These are phyloP conservation scores for Colletotrichum simmondsii DNA, from an alignment of 2,329 filamentous ascomycete genomes.

Conservation along the genomic window DNA sequence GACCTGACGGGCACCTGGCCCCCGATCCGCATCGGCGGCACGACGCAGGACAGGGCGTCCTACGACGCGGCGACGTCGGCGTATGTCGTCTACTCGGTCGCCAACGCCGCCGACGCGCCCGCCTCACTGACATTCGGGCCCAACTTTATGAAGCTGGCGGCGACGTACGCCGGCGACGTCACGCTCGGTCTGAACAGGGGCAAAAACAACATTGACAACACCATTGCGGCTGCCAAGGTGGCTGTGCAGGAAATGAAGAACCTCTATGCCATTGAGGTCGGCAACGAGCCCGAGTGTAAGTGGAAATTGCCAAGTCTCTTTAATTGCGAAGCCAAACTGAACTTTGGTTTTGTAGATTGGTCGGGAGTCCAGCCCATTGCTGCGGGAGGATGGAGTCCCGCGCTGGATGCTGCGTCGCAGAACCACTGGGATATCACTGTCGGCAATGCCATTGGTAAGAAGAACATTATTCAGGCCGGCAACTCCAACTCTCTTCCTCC, in stretches of 20 bases:
- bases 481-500: constrained; percentile 51
- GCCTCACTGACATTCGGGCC: constrained; percentile 61
- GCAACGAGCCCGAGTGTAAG: constrained; percentile 68
- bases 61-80: constrained; percentile 57
- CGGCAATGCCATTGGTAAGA: constrained; percentile 46
- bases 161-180: constrained; percentile 59
- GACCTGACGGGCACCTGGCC: constrained; percentile 61
- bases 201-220: constrained; percentile 63
- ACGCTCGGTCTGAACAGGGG: constrained; percentile 65
- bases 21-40: constrained; percentile 67
- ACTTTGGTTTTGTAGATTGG: constrained; percentile 42
- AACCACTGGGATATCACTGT: constrained; percentile 50
- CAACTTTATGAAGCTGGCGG: constrained; percentile 61
- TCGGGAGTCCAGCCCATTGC: constrained; percentile 50
- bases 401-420: constrained; percentile 50
- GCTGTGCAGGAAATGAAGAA: constrained; percentile 58
- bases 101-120: constrained; percentile 58
- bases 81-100: constrained; percentile 63
- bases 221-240: constrained; percentile 59
- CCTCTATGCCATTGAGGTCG: constrained; percentile 64
- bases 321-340: background rate
- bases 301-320: background rate
- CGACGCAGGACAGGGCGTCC: constrained; percentile 66
- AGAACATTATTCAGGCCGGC: constrained; percentile 51
- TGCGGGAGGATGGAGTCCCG: constrained; percentile 47